A percentile compares a stretch with the other conserved stretches of the same genome.
These are phyloP conservation scores for Kappamyces sp. DNA, from an alignment of 192 early-diverging fungal genomes.

Conservation along the genomic window DNA sequence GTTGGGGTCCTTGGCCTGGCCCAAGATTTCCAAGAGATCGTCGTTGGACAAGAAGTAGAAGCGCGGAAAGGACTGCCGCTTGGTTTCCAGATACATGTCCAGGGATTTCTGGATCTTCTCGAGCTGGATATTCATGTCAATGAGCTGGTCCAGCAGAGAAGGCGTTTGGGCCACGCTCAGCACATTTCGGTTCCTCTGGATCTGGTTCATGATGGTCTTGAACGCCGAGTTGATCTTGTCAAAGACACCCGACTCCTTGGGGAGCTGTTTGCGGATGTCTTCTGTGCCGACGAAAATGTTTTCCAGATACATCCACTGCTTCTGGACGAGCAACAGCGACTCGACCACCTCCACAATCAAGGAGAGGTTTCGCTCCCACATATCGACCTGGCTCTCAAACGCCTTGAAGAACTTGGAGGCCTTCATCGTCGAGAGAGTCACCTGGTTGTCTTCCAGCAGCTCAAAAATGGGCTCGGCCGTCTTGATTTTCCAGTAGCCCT, in stretches of 20 bases:
- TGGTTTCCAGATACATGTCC: conserved; percentile 59
- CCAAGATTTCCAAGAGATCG: conserved; percentile 54
- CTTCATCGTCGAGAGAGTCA: conserved; percentile 57
- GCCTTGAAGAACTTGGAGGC: conserved; percentile 50
- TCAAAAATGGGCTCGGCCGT: conserved; percentile 50
- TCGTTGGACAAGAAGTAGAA: conserved; percentile 62
- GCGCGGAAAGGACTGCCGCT: conserved; percentile 51
- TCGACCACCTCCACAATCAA: conserved; percentile 51
- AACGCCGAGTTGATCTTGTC: conserved; percentile 43
- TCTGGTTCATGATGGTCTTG: conserved; percentile 41
- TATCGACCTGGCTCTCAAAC: conserved; percentile 50
- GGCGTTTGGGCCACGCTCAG: conserved; percentile 40
- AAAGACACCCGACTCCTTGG: conserved; percentile 51
- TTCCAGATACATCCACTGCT: conserved; percentile 61
- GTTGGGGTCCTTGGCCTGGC: conserved; percentile 52
- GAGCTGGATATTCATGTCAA: conserved; percentile 52
- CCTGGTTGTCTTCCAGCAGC: conserved; percentile 57
- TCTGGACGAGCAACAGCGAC: conserved; percentile 45
- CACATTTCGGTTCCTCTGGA: conserved; percentile 43
- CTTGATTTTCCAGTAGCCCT: conserved; percentile 49
- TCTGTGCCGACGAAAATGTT: conserved; percentile 57
- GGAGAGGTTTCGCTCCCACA: conserved; percentile 53
- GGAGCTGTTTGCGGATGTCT: conserved; percentile 56
- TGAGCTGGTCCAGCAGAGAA: conserved; percentile 38
- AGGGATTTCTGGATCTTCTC: conserved; percentile 60